Evolutionary conservation across 2,329 filamentous ascomycete species (phyloP), one percentile per base, ranked within the genome.

Genomic region (Fusarium armeniacum): DNA sequence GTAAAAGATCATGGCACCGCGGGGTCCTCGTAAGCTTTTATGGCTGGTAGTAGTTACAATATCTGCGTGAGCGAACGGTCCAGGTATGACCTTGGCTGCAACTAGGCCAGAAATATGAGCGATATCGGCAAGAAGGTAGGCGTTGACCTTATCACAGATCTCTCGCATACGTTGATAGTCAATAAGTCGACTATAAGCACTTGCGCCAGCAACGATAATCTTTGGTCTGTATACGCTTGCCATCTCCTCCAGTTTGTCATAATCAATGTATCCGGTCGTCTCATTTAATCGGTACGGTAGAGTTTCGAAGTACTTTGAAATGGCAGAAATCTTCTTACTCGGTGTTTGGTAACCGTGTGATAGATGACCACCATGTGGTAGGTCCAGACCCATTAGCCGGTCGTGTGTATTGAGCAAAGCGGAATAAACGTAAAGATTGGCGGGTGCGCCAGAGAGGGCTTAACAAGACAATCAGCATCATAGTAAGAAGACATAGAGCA

Each of bases 241-340:
- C 66, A 94, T 86, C 79, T 97, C 90, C 81, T 97, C 94, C 56
- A 99, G 87, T 78, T 91, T 91, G 77, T 93, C 90, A 81, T 99
- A 99, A 84, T 99, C 94, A 77, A 99, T 99, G 74, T 95, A 86
- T 64, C 96, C 96, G 8, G 95, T 98, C 68, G 90, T 86, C 78
- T 97, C 92, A 83, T 98, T 89, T 57, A 98, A 87, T 63, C 93
- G 91, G 85, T 99, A 99, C 7, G 96, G 96, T 69, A 99, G 85
- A 36, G 96, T 99, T 84, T 99, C 96, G 80, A 99, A 99, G 84
- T 99, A 99, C 79, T 97, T 98, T 61, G 95, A 98, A 72, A 99
- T 90, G 76, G 94, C 94, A n/a, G 95, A 98, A 79, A 99, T 98
- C 87, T 94, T 95, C 81, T 91, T 93, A 55, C 91, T 91, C 5